Conservation (phyloP, 139 green algal species). For the Raphidocelis subcapitata region DNA sequence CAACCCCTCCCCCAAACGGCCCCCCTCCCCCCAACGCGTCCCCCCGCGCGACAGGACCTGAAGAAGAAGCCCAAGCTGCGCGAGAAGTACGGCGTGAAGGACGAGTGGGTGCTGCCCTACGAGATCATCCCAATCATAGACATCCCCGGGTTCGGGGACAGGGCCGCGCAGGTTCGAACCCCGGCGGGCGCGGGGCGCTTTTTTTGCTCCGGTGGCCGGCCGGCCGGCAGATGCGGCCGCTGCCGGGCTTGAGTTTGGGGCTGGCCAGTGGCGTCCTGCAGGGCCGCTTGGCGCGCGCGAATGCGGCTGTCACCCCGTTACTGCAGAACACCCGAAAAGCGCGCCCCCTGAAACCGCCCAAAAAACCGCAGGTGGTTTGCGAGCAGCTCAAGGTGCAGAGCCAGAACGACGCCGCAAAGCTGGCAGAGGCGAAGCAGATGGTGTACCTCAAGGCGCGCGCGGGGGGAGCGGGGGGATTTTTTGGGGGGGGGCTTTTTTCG, state of each 20-base stretch:
- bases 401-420: slow-evolving; percentile 96
- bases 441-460: slow-evolving; percentile 89
- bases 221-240: too few species aligned
- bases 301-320: too few species aligned
- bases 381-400: slow-evolving; percentile 90
- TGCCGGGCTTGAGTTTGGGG: too few species aligned
- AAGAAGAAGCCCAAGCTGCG: slow-evolving; percentile 94
- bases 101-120: slow-evolving; percentile 96
- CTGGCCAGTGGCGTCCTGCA: too few species aligned
- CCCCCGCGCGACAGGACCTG: slow-evolving; percentile 63
- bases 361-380: slow-evolving; percentile 59
- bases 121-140: slow-evolving; percentile 97
- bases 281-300: too few species aligned
- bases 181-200: neutral
- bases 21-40: too few species aligned
- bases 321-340: too few species aligned
- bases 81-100: slow-evolving; percentile 91
- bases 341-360: neutral
- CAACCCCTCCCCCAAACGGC: too few species aligned
- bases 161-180: slow-evolving; percentile 57
- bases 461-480: neutral
- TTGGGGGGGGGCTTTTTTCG: too few species aligned
- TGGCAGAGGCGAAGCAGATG: slow-evolving; percentile 92
- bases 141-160: slow-evolving; percentile 91
- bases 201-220: neutral